Percentiles rank a stretch among this genome's conserved stretches.
Evolutionary conservation across 345 rosid species (phyloP).

Genomic region (Raphanus sativus): DNA sequence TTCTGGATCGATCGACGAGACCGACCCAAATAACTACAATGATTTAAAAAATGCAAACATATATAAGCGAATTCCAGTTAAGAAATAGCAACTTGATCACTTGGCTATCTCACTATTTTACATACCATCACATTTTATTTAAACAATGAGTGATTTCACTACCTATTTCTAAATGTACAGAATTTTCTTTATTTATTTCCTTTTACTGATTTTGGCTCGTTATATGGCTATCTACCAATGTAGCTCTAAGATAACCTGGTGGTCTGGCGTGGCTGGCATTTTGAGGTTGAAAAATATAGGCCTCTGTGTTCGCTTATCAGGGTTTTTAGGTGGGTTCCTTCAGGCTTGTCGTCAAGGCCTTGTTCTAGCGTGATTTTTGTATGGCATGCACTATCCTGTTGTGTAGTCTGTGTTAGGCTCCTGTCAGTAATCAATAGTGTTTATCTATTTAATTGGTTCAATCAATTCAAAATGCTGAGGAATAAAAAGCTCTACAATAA

Average conservation of each 20-base stretch:
- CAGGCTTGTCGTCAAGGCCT: not conserved
- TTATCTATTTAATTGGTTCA: not conserved
- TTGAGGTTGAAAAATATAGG: too few relatives aligned
- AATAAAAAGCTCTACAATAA: not conserved
- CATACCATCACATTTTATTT: not conserved
- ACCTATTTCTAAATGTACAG: not conserved
- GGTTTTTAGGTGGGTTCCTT: not conserved
- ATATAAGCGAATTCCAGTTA: not conserved
- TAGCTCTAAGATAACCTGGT: not conserved
- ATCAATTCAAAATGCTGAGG: not conserved
- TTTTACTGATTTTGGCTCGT: not conserved
- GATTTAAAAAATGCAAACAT: not conserved
- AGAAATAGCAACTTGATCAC: not conserved
- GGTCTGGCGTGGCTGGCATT: too few relatives aligned
- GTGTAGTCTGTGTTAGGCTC: not conserved
- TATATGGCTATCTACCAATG: not conserved
- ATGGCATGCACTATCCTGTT: not conserved
- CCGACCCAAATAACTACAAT: not conserved
- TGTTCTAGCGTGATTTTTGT: not conserved
- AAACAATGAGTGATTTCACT: not conserved
- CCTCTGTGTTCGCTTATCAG: not conserved
- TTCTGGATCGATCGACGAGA: not conserved
- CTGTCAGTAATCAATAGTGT: not conserved
- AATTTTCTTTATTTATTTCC: not conserved
- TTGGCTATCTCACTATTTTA: not conserved